Percentiles rank a stretch among this genome's conserved stretches.
Evolutionary conservation across 192 early-diverging fungal genomes (phyloP).

Genomic region (Backusella psychrophila): DNA sequence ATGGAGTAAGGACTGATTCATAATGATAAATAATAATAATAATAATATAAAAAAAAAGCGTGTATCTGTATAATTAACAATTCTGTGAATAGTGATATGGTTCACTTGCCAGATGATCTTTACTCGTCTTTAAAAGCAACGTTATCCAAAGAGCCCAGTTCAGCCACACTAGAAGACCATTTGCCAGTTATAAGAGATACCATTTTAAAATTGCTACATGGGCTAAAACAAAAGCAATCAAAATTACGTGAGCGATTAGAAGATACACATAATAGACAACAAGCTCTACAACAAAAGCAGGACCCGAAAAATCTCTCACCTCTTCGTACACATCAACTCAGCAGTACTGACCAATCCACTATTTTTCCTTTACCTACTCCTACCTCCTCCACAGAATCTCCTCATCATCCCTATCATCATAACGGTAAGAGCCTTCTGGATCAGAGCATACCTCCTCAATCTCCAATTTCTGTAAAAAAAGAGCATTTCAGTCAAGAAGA

Average conservation of each 20-base stretch:
- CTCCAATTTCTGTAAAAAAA: background rate
- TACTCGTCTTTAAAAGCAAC: background rate
- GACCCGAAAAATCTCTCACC: background rate
- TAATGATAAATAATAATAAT: background rate
- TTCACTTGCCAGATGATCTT: conserved; percentile 5
- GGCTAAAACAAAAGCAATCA: conserved; percentile 51
- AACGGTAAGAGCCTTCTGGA: background rate
- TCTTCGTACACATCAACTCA: background rate
- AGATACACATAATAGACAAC: background rate
- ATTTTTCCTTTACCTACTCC: conserved; percentile 4
- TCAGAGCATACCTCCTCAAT: background rate
- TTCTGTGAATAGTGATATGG: background rate
- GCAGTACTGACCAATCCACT: background rate
- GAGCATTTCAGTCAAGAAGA: background rate
- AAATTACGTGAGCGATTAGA: conserved; percentile 36
- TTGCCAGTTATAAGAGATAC: conserved; percentile 52
- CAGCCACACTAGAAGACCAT: conserved; percentile 42
- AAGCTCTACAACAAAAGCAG: background rate
- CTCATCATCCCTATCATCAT: background rate
- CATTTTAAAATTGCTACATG: conserved; percentile 51
- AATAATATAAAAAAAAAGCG: background rate
- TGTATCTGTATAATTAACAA: background rate
- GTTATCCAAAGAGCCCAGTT: background rate
- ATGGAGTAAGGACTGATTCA: background rate
- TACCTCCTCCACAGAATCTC: background rate